Evolutionary conservation across 345 rosid genomes (phyloP), one percentile per base, ranked within the genome.

Genomic region (Euphorbia pulcherrima): DNA sequence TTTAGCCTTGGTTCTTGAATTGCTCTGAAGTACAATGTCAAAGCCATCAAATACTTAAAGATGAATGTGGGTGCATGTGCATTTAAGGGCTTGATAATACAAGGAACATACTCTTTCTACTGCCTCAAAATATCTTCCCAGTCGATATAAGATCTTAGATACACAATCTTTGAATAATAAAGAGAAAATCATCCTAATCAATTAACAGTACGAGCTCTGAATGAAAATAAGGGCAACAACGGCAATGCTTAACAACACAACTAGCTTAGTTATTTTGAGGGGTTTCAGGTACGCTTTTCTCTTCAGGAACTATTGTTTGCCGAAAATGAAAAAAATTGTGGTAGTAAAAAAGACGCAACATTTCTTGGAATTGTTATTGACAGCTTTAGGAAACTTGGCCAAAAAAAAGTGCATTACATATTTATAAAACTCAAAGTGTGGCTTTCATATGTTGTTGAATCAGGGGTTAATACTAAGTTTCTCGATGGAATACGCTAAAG

Each of bases 1-100:
- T 80, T 94, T 91, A 21, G 97, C 97, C 85, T 89, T 94, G 30
- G 89, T 89, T 74, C 99, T 96, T 1, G 99, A 94, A 72, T 91
- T 92, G 75, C 99, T 94, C 99, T 94, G 85, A 53, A 83, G 54
- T 69, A 77, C 26, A 78, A 53, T 24, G 60, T 54, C 62, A 21
- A 47, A 53, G 17, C 46, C 62, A n/a, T 65, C 64, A 77, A 65
- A 56, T 8, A 51, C 23, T 37, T n/a, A 47, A 29, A 5, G 29
- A 62, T 0, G 26, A 26, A 24, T 24, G n/a, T 47, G 6, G 21
- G 30, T 26, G 18, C 17, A 44, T 9, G 20, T 37, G 28, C 5
- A 24, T 60, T 24, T 27, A 60, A 60, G 46, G 12, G 23, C 21
- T 1, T 10, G 13, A 23, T 44, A n/a, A 28, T 18, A 11, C 1